Evolutionary conservation across 1,284 basidiomycete species (phyloP).

Genomic region (Ustilago sp.): DNA sequence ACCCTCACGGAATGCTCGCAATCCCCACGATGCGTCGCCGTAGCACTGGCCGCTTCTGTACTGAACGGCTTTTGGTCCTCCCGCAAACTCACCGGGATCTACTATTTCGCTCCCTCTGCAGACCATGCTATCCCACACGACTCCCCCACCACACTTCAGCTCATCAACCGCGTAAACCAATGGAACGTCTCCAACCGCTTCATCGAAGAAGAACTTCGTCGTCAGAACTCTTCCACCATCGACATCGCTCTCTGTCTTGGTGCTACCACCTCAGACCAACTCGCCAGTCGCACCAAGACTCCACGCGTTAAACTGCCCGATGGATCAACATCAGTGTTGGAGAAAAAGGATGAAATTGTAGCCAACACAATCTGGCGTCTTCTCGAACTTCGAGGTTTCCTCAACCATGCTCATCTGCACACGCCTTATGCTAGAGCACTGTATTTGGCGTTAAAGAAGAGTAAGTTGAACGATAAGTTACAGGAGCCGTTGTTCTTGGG

Average conservation of each 20-base stretch:
- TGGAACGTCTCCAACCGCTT: slow-evolving; percentile 91
- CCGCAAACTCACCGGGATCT: slow-evolving; percentile 62
- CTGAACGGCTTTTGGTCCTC: slow-evolving; percentile 66
- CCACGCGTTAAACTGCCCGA: slow-evolving; percentile 46
- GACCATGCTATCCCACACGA: slow-evolving; percentile 62
- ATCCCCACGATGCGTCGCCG: slow-evolving; percentile 87
- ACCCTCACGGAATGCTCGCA: slow-evolving; percentile 90
- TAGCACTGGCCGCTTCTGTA: slow-evolving; percentile 70
- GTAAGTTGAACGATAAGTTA: slow-evolving; percentile 94
- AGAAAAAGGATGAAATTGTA: slow-evolving; percentile 98
- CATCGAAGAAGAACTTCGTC: slow-evolving; percentile 92
- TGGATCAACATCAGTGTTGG: slow-evolving; percentile 72
- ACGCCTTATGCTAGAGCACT: slow-evolving; percentile 87
- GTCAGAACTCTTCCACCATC: slow-evolving; percentile 97
- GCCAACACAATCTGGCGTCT: slow-evolving; percentile 99
- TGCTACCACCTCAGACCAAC: slow-evolving; percentile 75
- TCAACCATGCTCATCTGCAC: slow-evolving; percentile 86
- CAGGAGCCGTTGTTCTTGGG: slow-evolving; percentile 93
- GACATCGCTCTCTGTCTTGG: slow-evolving; percentile 95
- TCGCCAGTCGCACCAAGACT: slow-evolving; percentile 61
- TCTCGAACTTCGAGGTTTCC: slow-evolving; percentile 94
- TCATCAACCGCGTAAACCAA: slow-evolving; percentile 86
- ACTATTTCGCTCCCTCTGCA: slow-evolving; percentile 59
- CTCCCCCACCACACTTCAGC: slow-evolving; percentile 81
- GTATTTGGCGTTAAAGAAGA: slow-evolving; percentile 80